phyloP scores from a whole-genome alignment of 1,284 basidiomycete genomes.

The Ustilago esculenta region DNA sequence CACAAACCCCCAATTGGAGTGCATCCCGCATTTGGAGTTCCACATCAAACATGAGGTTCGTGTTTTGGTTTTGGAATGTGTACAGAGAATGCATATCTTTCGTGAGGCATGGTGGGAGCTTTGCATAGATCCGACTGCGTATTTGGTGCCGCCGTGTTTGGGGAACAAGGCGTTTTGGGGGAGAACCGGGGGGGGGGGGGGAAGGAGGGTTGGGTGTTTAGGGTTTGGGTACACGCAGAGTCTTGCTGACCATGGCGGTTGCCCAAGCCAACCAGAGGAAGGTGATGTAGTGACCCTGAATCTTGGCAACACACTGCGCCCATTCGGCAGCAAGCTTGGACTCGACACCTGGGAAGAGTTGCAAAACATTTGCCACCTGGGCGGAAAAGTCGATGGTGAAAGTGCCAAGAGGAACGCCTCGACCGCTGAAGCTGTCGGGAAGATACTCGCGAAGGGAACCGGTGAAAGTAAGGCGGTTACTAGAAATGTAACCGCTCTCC shows the following conservation, averaged over 20 bases:
- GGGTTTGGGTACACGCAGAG: slow-evolving; percentile 64
- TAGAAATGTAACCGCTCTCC: slow-evolving; percentile 40
- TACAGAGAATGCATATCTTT: too few species aligned
- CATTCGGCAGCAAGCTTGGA: slow-evolving; percentile 2
- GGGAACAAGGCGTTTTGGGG: too few species aligned
- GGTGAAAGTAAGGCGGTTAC: slow-evolving; percentile 52
- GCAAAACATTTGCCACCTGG: slow-evolving; percentile 22
- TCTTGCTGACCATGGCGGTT: slow-evolving; percentile 64
- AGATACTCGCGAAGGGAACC: slow-evolving; percentile 44
- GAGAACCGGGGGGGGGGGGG: too few species aligned
- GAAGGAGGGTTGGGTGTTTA: slow-evolving; percentile 13
- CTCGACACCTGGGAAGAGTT: slow-evolving; percentile 20
- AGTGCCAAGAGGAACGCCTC: slow-evolving; percentile 55
- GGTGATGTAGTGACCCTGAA: slow-evolving; percentile 56
- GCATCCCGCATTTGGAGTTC: too few species aligned
- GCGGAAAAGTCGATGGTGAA: slow-evolving; percentile 45
- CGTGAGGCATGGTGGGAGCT: too few species aligned
- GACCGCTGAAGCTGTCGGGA: slow-evolving; percentile 30
- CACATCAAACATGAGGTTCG: too few species aligned
- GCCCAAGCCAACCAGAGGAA: slow-evolving; percentile 62
- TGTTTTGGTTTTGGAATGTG: not conserved
- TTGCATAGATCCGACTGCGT: too few species aligned
- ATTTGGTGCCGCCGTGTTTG: not conserved
- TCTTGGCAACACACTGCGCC: slow-evolving; percentile 23
- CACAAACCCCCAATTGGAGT: too few species aligned